A percentile compares a stretch with the other conserved stretches of the same genome.
phyloP scores from a whole-genome alignment of 176 grass and related monocot genomes.

The Hordeum vulgare region MorexV3_pseudomolecules_assembly NC_058522.1:552560293-552560792 shows the following conservation, averaged over 20 bases:
- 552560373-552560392: neutral
- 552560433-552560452: neutral
- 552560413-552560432: neutral
- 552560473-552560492: neutral
- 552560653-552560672: neutral
- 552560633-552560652: neutral
- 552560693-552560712: slow-evolving; percentile 4
- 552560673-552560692: neutral
- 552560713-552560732: slow-evolving; percentile 83
- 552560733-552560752: slow-evolving; percentile 83
- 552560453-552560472: neutral
- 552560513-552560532: neutral
- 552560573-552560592: neutral
- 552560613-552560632: neutral
- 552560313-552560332: neutral
- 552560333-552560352: neutral
- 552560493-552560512: neutral
- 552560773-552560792: slow-evolving; percentile 77
- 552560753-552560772: slow-evolving; percentile 85
- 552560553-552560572: neutral
- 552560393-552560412: neutral
- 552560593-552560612: neutral
- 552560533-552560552: neutral
- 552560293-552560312: neutral
- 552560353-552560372: too few species aligned